Percentiles rank a stretch among this genome's conserved stretches.
Conservation (phyloP, 768 basidiomycete genomes). For the Mycena amicta region DNA sequence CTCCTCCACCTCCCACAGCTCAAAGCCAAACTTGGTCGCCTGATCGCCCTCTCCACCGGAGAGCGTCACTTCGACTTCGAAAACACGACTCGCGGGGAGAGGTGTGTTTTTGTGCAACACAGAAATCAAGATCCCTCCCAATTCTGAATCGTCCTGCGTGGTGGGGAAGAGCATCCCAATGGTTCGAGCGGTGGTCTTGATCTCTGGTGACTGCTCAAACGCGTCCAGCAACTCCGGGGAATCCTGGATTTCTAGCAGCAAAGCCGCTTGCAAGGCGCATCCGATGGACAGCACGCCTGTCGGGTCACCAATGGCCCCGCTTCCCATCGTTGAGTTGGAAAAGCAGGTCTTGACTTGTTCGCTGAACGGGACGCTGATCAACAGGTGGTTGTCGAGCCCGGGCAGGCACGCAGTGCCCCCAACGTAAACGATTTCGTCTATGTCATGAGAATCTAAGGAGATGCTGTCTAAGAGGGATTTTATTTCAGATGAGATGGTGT, state of each 20-base stretch:
- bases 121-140: conserved; percentile 69
- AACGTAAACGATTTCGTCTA: conserved; percentile 81
- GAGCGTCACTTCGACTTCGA: conserved; percentile 60
- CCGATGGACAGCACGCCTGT: conserved; percentile 77
- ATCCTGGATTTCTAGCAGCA: conserved; percentile 54
- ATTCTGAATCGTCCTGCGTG: conserved; percentile 36
- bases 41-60: conserved; percentile 29
- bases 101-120: conserved; percentile 72
- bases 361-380: conserved; percentile 49
- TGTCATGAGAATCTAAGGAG: conserved; percentile 60
- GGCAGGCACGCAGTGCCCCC: conserved; percentile 77
- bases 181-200: conserved; percentile 61
- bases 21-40: conserved; percentile 58
- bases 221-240: conserved; percentile 54
- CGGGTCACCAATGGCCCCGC: conserved; percentile 76
- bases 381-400: conserved; percentile 67
- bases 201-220: conserved; percentile 49
- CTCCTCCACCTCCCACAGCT: conserved; percentile 80
- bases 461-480: conserved; percentile 53
- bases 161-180: conserved; percentile 70
- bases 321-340: conserved; percentile 64
- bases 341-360: conserved; percentile 70
- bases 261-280: conserved; percentile 72
- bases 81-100: conserved; percentile 63
- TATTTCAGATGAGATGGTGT: conserved; percentile 53